These are phyloP conservation scores for Dictyostelium brefeldianum DNA, from an alignment of 78 protist species.

Conservation along the genomic window DNA sequence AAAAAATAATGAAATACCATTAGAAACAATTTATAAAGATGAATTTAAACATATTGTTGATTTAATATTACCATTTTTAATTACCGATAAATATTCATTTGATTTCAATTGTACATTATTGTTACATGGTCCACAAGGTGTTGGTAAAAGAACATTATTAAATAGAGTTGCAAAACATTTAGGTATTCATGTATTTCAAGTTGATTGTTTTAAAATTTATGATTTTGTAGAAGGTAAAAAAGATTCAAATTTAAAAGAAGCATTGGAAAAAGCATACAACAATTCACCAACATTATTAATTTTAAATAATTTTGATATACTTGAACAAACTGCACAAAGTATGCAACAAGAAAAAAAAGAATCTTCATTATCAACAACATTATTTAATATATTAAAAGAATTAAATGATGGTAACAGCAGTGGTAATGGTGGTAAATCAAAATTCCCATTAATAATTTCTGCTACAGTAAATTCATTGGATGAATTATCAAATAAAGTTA, in stretches of 20 bases:
- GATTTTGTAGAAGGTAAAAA: slow-evolving; percentile 39
- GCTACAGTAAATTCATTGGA: slow-evolving; percentile 66
- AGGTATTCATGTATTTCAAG: slow-evolving; percentile 47
- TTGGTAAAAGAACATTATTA: slow-evolving; percentile 72
- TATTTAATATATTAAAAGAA: slow-evolving; percentile 17
- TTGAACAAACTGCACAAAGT: slow-evolving; percentile 62
- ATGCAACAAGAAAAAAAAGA: slow-evolving; percentile 67
- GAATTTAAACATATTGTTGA: slow-evolving; percentile 32
- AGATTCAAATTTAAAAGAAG: slow-evolving; percentile 4
- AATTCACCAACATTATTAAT: not conserved
- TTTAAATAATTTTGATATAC: slow-evolving; percentile 55
- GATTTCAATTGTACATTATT: slow-evolving; percentile 50
- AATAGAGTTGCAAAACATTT: not conserved
- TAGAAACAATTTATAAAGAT: slow-evolving; percentile 12
- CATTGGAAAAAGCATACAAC: slow-evolving; percentile 7
- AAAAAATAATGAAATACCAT: not conserved
- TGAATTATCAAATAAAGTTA: slow-evolving; percentile 65
- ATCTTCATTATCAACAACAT: slow-evolving; percentile 36
- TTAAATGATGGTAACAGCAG: not conserved
- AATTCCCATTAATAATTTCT: slow-evolving; percentile 47
- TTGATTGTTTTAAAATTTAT: slow-evolving; percentile 74
- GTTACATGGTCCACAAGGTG: slow-evolving; percentile 44
- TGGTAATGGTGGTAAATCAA: not conserved
- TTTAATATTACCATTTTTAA: slow-evolving; percentile 29
- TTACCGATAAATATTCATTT: not conserved